Base-by-base conservation (phyloP, 164 flowering plant genomes). In the Platanus orientalis region DNA sequence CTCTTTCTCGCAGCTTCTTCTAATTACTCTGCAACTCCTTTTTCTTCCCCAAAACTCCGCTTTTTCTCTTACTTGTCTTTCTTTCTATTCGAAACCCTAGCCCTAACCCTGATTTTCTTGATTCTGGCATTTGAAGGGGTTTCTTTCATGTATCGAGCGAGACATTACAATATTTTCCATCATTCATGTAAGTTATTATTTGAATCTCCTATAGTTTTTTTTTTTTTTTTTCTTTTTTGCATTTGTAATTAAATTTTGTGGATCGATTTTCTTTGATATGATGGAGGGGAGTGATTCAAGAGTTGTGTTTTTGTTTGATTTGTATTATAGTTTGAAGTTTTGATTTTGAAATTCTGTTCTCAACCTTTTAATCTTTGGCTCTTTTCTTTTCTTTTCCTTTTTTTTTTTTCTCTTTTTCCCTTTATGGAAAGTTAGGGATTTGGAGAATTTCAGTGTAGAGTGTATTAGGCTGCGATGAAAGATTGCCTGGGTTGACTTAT, bases 161-260 rank as follows among this genome's bases (percentile, higher is more conserved):
- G 51, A 39, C 26, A 27, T 28, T 40, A 23, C 44, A 19, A 59
- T 57, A 39, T 39, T 29, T 44, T 28, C 28, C 29, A 26, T 28
- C 48, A 4, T 58, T 62, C 45, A 4, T 61, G 74, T 67, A 36
- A 57, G 62, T 75, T 47, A 3, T 36, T 36, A 7, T 14, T 67
- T 55, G 6, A 26, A 32, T 48, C 54, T 21, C 24, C 26, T 25
- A 4, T 7, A 16, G 1, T 23, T 7, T 14, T 24, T 9, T 19
- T 3, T 12, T 39, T 3, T 7, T n/a, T n/a, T n/a, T n/a, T n/a
- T n/a, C n/a, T n/a, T n/a, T n/a, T n/a, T n/a, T n/a, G n/a, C n/a
- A n/a, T n/a, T 21, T 16, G 60, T 42, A 29, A 54, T 11, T 28
- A 40, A 29, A 23, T 57, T 64, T 55, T 24, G 24, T 64, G 26